Percentiles rank a stretch among this genome's conserved stretches.
phyloP scores from a whole-genome alignment of 1,284 basidiomycete genomes.

The Sphagnurus paluster region DNA sequence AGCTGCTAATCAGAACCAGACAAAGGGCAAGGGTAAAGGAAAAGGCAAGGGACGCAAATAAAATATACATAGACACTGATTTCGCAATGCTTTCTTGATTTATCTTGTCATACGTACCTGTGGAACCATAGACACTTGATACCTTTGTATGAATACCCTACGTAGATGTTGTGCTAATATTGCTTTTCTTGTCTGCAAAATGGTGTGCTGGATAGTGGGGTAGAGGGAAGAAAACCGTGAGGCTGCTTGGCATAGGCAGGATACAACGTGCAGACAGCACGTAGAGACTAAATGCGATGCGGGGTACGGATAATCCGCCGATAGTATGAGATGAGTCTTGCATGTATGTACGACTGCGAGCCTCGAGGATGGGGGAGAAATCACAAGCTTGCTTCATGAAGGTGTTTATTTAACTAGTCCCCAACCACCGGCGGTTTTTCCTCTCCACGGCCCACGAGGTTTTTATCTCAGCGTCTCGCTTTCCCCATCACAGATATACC shows the following conservation, averaged over 20 bases:
- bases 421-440: neutral
- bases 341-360: constrained; percentile 5
- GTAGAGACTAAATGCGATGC: neutral
- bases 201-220: neutral
- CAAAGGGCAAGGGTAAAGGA: constrained; percentile 19
- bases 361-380: constrained; percentile 6
- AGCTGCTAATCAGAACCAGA: constrained; percentile 15
- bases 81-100: constrained; percentile 15
- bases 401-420: constrained; percentile 8
- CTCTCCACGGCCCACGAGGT: constrained; percentile 14
- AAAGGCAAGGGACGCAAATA: constrained; percentile 19
- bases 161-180: constrained; percentile 10
- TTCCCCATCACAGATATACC: constrained; percentile 14
- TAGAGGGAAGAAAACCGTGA: neutral
- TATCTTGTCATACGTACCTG: constrained; percentile 15
- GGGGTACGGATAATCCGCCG: constrained; percentile 1
- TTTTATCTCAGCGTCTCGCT: neutral
- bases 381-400: too few relatives aligned
- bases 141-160: constrained; percentile 12
- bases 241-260: neutral
- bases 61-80: constrained; percentile 6
- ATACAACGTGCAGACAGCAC: constrained; percentile 15
- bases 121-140: constrained; percentile 9
- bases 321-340: constrained; percentile 9
- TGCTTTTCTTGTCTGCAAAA: constrained; percentile 3